Percentiles rank a stretch among this genome's conserved stretches.
Conservation (phyloP, 805 yeast species). For the Saturnispora zaruensis region DNA sequence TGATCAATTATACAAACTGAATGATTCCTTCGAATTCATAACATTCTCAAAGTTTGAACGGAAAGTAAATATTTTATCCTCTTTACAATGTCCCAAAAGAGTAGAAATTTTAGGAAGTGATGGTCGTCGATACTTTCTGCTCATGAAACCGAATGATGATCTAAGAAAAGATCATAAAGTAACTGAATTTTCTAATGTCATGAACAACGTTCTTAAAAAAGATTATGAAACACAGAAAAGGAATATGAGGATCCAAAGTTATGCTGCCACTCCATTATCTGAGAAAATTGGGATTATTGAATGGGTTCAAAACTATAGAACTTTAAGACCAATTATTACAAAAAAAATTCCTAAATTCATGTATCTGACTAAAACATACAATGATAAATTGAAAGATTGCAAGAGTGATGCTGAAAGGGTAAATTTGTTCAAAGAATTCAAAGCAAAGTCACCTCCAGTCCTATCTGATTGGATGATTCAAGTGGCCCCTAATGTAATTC, state of each 20-base stretch:
- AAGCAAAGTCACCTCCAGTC: slow-evolving; percentile 50
- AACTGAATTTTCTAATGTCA: slow-evolving; percentile 82
- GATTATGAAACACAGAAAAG: slow-evolving; percentile 70
- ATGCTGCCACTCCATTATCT: slow-evolving; percentile 80
- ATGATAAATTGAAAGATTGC: slow-evolving; percentile 20
- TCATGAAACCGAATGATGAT: slow-evolving; percentile 85
- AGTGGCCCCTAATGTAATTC: slow-evolving; percentile 78
- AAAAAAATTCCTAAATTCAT: slow-evolving; percentile 7
- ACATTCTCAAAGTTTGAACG: slow-evolving; percentile 60
- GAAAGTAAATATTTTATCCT: slow-evolving; percentile 59
- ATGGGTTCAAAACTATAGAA: slow-evolving; percentile 70
- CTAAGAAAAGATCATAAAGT: slow-evolving; percentile 91
- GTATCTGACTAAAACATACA: slow-evolving; percentile 19
- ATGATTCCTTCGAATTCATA: slow-evolving; percentile 21
- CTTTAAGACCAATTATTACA: slow-evolving; percentile 55
- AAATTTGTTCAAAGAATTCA: slow-evolving; percentile 28
- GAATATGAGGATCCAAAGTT: slow-evolving; percentile 62
- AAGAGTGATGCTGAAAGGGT: slow-evolving; percentile 22
- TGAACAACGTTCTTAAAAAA: slow-evolving; percentile 60
- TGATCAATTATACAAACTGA: slow-evolving; percentile 49
- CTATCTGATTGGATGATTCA: slow-evolving; percentile 83
- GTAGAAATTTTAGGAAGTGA: slow-evolving; percentile 70
- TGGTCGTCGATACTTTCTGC: slow-evolving; percentile 60
- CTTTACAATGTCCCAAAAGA: slow-evolving; percentile 82
- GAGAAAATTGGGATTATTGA: slow-evolving; percentile 88